phyloP scores from a whole-genome alignment of 371 early-diverging fungal genomes.

The Lichtheimia ramosa region DNA sequence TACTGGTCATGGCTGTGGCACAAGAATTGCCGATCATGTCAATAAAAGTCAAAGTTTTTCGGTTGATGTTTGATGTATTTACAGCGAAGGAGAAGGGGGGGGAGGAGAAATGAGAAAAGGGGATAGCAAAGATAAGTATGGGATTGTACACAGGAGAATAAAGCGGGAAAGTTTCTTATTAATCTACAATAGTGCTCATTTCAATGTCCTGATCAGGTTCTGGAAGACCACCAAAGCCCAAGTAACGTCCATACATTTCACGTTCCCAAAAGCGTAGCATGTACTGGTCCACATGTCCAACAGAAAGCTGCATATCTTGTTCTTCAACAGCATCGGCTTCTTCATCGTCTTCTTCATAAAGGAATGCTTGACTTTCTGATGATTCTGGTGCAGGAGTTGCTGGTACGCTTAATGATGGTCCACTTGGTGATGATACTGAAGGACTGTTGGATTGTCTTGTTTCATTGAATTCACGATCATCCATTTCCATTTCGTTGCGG shows the following conservation, averaged over 20 bases:
- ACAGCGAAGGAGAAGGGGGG: not conserved
- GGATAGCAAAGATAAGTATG: not conserved
- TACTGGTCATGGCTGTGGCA: no score
- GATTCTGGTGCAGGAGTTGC: slow-evolving; percentile 3
- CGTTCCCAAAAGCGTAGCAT: slow-evolving; percentile 68
- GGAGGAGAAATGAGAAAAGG: slow-evolving; percentile 1
- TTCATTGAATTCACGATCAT: slow-evolving; percentile 66
- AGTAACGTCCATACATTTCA: slow-evolving; percentile 56
- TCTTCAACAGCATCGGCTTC: slow-evolving; percentile 21
- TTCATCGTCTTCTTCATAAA: slow-evolving; percentile 7
- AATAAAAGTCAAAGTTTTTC: no score
- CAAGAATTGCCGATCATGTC: no score
- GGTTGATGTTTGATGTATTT: no score
- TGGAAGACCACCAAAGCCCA: slow-evolving; percentile 63
- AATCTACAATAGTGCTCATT: not conserved
- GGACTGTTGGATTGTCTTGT: slow-evolving; percentile 19
- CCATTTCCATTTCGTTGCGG: slow-evolving; percentile 65
- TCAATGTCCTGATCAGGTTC: not conserved
- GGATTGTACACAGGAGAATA: not conserved
- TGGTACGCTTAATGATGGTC: slow-evolving; percentile 1
- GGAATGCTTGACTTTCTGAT: not conserved
- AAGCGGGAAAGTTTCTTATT: not conserved
- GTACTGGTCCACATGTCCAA: slow-evolving; percentile 73
- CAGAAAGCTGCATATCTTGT: slow-evolving; percentile 35
- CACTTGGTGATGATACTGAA: not conserved